phyloP scores from a whole-genome alignment of 2,329 filamentous ascomycete genomes.

The Leptodontidium sp. region DNA sequence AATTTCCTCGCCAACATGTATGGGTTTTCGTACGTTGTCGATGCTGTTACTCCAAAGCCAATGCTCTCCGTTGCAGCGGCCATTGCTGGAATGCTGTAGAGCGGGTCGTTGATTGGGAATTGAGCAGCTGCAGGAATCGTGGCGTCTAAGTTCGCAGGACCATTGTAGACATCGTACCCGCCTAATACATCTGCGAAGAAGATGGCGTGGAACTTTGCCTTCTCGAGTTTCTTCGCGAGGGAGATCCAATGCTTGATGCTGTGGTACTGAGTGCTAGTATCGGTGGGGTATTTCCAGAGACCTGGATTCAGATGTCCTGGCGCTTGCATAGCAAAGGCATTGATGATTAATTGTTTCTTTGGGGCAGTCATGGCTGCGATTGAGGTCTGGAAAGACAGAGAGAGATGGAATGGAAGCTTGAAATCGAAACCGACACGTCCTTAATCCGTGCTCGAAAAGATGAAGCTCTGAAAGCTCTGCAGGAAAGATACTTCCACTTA shows the following conservation, averaged over 20 bases:
- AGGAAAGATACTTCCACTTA: not conserved
- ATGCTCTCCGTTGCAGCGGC: slow-evolving; percentile 71
- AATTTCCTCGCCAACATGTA: slow-evolving; percentile 40
- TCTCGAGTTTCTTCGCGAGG: slow-evolving; percentile 66
- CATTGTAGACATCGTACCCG: slow-evolving; percentile 75
- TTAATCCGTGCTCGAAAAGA: not conserved
- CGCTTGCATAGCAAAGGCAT: slow-evolving; percentile 59
- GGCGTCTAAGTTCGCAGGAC: slow-evolving; percentile 64
- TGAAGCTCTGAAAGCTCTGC: slow-evolving; percentile 2
- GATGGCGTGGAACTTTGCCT: slow-evolving; percentile 70
- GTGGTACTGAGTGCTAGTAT: slow-evolving; percentile 69
- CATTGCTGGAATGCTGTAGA: slow-evolving; percentile 71
- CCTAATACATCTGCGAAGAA: slow-evolving; percentile 74
- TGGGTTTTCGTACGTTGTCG: slow-evolving; percentile 68
- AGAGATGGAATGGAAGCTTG: not conserved
- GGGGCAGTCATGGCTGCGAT: slow-evolving; percentile 30
- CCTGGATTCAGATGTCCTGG: slow-evolving; percentile 63
- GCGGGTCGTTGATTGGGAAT: slow-evolving; percentile 75
- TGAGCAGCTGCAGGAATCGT: slow-evolving; percentile 70
- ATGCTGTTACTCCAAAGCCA: slow-evolving; percentile 73
- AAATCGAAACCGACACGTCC: not conserved
- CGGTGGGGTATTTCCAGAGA: slow-evolving; percentile 70
- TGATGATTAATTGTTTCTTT: slow-evolving; percentile 57
- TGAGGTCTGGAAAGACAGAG: not conserved
- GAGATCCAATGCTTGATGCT: slow-evolving; percentile 67